Evolutionary conservation across 805 yeast species (phyloP), one percentile per base, ranked within the genome.

Genomic region (Metschnikowia aberdeeniae): DNA sequence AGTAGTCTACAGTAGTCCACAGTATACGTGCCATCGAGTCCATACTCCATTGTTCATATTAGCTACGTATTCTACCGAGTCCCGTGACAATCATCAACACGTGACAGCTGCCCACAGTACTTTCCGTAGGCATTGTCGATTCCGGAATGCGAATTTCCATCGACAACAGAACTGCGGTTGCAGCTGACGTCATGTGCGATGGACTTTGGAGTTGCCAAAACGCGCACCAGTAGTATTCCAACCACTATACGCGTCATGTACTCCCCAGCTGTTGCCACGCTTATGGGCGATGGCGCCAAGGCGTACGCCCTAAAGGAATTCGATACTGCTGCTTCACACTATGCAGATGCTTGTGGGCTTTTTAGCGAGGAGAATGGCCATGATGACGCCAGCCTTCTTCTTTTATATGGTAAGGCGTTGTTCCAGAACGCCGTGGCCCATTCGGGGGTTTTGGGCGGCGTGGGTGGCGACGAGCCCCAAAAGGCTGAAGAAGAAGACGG

Each of bases 401-500:
- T 76, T 52, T 63, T 85, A 34, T 89, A 89, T 53, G 97, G 96
- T 2, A 81, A 82, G 60, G 81, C 96, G 0, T 64, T 90, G 31
- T 89, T 84, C 65, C 85, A 82, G 51, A 77, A 79, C 32, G 97
- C 90, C 0, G 85, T 87, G 7, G 68, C 79, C 14, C 83, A 78
- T 36, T 81, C 89, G 2, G 90, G 84, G 36, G 84, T 90, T 4
- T 74, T 90, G 49, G 96, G 95, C 13, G 56, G 49, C 35, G 45
- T 50, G 3, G 43, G 48, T 33, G 38, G 38, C 11, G 31, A 26
- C n/a, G 41, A 41, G 17, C 24, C 30, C 19, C 41, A 14, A 9
- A 35, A 44, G 10, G 17, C 35, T 2, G 34, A 44, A 8, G 51
- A 34, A 6, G 46, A 44, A n/a, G 43, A 45, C 7, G 42, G 33